These are phyloP conservation scores for Paramecium primaurelia DNA, from an alignment of 73 alveolate genomes.

Conservation along the genomic window DNA sequence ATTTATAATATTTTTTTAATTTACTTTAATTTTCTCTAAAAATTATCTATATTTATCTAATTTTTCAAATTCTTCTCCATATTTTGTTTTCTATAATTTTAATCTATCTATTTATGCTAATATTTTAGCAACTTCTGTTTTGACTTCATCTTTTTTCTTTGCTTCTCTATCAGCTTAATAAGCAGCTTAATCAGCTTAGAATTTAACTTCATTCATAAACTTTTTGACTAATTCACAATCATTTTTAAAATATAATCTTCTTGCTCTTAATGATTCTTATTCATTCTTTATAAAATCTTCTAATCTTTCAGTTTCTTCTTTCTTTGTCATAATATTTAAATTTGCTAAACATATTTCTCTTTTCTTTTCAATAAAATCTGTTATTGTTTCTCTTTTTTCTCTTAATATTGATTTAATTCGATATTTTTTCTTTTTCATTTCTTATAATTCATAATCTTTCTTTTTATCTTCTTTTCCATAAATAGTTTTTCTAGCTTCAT, in stretches of 20 bases:
- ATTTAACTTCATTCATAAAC: slow-evolving; percentile 51
- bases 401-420: slow-evolving; percentile 35
- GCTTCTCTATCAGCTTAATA: slow-evolving; percentile 2
- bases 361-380: slow-evolving; percentile 51
- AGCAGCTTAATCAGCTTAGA: slow-evolving; percentile 42
- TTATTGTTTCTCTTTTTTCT: slow-evolving; percentile 56
- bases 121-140: slow-evolving; percentile 19
- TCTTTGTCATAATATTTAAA: slow-evolving; percentile 44
- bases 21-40: background rate
- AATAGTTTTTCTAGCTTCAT: background rate
- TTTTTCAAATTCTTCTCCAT: slow-evolving; percentile 22
- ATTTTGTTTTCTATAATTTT: background rate
- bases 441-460: slow-evolving; percentile 24
- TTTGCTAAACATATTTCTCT: slow-evolving; percentile 56
- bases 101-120: slow-evolving; percentile 18
- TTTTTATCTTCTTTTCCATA: slow-evolving; percentile 43
- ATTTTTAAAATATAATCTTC: slow-evolving; percentile 55
- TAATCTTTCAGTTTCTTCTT: slow-evolving; percentile 46
- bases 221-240: slow-evolving; percentile 54
- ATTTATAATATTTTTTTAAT: background rate
- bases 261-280: slow-evolving; percentile 54
- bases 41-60: background rate
- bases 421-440: slow-evolving; percentile 39
- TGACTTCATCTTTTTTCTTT: slow-evolving; percentile 28
- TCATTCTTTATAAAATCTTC: slow-evolving; percentile 57